Base-by-base conservation (phyloP, 192 early-diverging fungal species). In the Oehlia diaphana region DNA sequence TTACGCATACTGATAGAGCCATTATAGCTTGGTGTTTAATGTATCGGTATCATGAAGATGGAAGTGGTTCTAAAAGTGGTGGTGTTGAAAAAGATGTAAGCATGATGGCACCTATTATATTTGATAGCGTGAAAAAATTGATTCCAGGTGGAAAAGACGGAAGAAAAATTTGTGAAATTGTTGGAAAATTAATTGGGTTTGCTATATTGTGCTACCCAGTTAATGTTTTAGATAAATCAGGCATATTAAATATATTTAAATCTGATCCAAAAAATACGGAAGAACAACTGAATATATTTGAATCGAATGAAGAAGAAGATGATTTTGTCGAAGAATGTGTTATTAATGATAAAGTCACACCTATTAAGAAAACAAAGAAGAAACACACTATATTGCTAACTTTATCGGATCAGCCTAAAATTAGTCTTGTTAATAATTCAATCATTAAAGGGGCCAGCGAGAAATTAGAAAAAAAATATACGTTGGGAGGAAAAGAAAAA, bases 1-100 rank as follows among this genome's bases (percentile, higher is more conserved):
- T 90, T 19, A 83, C 83, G 0, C 89, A 90, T 66, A 44, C 61
- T 21, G 86, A 90, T 14, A 82, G 89, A 19, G 89, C 89, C 21
- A 85, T 83, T 12, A 76, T 90, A 12, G 82, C 88, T 12, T 76
- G 87, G 10, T 82, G 89, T 23, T 79, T 90, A 26, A 80, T 86
- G 6, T 84, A 88, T 70, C 80, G 88, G 13, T 86, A 89, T 63
- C 84, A 86, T 10, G 87, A 87, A 4, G 87, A 87, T 16, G 82
- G 87, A 0, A 84, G 85, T 4, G 58, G 58, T 49, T 4, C 12
- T 31, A 39, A 69, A 39, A 72, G 39, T 33, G 74, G 31, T 7
- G 74, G 74, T 9, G 61, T 75, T 8, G 58, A 75, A 33, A 23
- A 39, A 39, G 61, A 63, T 37, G n/a, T 75, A 23, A 62, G 35